These are phyloP conservation scores for Kewa caespitosa DNA, from an alignment of 179 eudicot genomes.

Conservation along the genomic window DNA sequence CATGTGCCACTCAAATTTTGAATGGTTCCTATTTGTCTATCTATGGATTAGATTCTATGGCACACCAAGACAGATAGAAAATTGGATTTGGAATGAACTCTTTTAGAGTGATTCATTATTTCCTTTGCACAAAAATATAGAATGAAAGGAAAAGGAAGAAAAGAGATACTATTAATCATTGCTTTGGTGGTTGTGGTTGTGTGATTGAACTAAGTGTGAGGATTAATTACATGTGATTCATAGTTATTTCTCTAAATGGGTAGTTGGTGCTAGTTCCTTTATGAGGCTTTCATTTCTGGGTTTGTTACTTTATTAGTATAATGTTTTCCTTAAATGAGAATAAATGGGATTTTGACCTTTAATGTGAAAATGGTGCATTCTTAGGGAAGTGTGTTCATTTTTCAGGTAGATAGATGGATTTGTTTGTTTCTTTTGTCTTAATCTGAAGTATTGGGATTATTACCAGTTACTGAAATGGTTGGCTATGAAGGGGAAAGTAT, in stretches of 20 bases:
- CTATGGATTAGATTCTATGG: too few species aligned
- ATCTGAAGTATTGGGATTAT: not conserved
- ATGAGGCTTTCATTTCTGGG: not conserved
- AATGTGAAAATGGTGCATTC: not conserved
- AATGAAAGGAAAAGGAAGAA: too few species aligned
- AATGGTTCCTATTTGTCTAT: too few species aligned
- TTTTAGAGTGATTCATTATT: not conserved
- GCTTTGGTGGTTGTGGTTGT: not conserved
- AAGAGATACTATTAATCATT: too few species aligned
- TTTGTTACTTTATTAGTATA: not conserved
- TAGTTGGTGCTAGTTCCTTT: not conserved
- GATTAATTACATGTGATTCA: too few species aligned
- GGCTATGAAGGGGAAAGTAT: too few species aligned
- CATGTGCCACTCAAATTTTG: not conserved
- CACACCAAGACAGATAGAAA: too few species aligned
- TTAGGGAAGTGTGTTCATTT: not conserved
- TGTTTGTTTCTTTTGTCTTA: not conserved
- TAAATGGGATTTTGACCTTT: not conserved
- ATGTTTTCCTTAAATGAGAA: not conserved
- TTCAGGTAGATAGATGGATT: not conserved
- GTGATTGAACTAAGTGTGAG: not conserved
- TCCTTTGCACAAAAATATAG: too few species aligned
- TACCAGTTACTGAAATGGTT: not conserved
- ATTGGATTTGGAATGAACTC: not conserved
- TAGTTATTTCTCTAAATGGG: not conserved